Evolutionary conservation across 305 asterid genomes (phyloP), one percentile per base, ranked within the genome.

Genomic region (Solanum hybrid): DNA sequence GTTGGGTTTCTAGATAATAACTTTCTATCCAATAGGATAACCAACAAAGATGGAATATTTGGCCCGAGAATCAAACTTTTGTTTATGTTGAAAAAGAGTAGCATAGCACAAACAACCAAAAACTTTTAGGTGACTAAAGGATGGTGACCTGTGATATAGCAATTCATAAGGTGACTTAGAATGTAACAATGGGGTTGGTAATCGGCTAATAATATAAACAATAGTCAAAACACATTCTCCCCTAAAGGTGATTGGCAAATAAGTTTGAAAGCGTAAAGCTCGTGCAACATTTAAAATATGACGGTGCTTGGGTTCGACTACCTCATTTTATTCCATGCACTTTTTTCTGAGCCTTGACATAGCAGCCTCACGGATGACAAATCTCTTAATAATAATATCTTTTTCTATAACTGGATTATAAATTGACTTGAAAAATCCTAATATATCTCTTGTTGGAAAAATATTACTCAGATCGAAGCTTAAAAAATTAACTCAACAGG

Each of bases 351-450:
- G 36, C n/a, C n/a, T 74, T 13, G 80, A 74, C 34, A 74, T 12
- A 74, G 37, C 11, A 12, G n/a, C 29, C 11, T 86, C 31, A 76
- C 89, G 42, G 75, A 93, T 90, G 0, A 84, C 36, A 35, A 90
- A 89, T 69, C 91, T 90, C 76, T 82, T 91, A 16, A 89, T 28
- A 10, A 92, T 88, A 14, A 89, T 73, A 39, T 85, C 11, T 14
- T 73, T 8, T 24, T 20, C 12, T 61, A 61, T 20, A 61, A 61
- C 10, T 64, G 28, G 73, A 64, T 6, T 1, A 9, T 22, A 22
- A 1, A 5, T 64, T 64, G 13, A 22, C 11, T 16, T 5, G 4
- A 36, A 35, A 26, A 93, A 11, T 18, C 86, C 86, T 2, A 57
- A 75, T 6, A 90, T 89, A 20, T 90, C 87, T 12, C 87, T 12